These are phyloP conservation scores for Pseudozyma hubeiensis DNA, from an alignment of 1,284 basidiomycete species.

Conservation along the genomic window DNA sequence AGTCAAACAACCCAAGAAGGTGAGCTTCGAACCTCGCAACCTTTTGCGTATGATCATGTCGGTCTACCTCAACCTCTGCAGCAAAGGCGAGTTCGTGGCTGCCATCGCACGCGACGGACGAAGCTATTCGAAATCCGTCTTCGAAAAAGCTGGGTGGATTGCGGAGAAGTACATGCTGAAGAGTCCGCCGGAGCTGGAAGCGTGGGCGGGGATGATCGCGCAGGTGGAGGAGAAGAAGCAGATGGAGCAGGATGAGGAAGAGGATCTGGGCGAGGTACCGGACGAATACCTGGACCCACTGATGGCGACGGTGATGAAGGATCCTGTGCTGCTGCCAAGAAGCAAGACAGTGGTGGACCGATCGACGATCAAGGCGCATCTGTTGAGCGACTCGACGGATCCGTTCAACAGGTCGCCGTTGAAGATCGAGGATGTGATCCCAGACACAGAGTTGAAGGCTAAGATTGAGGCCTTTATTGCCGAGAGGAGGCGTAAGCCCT, in stretches of 20 bases:
- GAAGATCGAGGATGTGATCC: constrained; percentile 69
- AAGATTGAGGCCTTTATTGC: constrained; percentile 60
- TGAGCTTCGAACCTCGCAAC: constrained; percentile 86
- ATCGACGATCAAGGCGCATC: constrained; percentile 92
- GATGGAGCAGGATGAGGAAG: constrained; percentile 82
- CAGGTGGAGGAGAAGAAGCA: constrained; percentile 86
- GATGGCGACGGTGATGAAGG: constrained; percentile 94
- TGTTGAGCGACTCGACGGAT: constrained; percentile 85
- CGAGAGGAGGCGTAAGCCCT: constrained; percentile 41
- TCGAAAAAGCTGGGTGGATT: constrained; percentile 82
- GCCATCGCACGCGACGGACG: constrained; percentile 93
- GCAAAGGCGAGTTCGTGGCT: constrained; percentile 82
- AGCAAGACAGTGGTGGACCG: constrained; percentile 86
- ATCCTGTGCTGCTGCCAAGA: constrained; percentile 90
- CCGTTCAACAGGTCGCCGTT: constrained; percentile 70
- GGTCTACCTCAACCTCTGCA: constrained; percentile 89
- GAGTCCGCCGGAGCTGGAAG: constrained; percentile 81
- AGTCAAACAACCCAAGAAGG: constrained; percentile 88
- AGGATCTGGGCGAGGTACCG: constrained; percentile 91
- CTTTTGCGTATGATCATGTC: constrained; percentile 89
- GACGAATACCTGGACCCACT: constrained; percentile 93
- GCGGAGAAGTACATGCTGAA: constrained; percentile 79
- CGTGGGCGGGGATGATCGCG: constrained; percentile 78
- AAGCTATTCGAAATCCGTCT: constrained; percentile 86
- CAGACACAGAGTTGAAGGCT: constrained; percentile 57